These are phyloP conservation scores for Phytopythium delawarense DNA, from an alignment of 352 stramenopile genomes.

Conservation along the genomic window DNA sequence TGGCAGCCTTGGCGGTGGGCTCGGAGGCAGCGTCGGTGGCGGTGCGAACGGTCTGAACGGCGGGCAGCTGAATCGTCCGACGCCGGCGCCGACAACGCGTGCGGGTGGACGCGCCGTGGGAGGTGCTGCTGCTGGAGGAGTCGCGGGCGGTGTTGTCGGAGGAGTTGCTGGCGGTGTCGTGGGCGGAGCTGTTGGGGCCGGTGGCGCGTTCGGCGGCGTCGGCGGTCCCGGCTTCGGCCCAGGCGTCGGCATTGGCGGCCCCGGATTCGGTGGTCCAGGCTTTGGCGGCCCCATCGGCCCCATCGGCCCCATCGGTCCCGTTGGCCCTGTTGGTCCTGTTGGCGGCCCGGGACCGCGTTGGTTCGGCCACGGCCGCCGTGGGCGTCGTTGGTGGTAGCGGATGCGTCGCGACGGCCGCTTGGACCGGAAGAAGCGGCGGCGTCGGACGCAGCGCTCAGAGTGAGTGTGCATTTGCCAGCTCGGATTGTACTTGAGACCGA, in stretches of 20 bases:
- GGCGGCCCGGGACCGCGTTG: neutral
- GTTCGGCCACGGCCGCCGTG: neutral
- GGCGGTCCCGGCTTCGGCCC: neutral
- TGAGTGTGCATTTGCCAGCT: neutral
- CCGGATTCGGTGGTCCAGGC: conserved; percentile 1
- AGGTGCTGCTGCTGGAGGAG: neutral
- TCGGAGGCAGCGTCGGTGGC: neutral
- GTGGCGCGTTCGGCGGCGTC: neutral
- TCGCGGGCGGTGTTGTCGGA: neutral
- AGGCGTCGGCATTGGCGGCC: neutral
- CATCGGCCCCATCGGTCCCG: neutral
- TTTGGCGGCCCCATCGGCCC: neutral
- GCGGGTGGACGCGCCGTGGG: neutral
- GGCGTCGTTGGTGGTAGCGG: neutral
- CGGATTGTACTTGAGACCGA: neutral
- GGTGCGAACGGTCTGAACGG: neutral
- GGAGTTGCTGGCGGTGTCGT: neutral
- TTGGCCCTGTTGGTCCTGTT: neutral
- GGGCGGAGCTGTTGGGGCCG: neutral
- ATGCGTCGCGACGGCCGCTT: neutral
- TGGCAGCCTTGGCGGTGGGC: neutral
- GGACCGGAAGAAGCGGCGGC: too few species aligned
- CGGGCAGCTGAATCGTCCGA: neutral
- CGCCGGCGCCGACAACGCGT: neutral
- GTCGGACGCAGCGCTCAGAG: neutral